phyloP scores from a whole-genome alignment of 352 stramenopile species.

The Peronospora farinosa region DNA sequence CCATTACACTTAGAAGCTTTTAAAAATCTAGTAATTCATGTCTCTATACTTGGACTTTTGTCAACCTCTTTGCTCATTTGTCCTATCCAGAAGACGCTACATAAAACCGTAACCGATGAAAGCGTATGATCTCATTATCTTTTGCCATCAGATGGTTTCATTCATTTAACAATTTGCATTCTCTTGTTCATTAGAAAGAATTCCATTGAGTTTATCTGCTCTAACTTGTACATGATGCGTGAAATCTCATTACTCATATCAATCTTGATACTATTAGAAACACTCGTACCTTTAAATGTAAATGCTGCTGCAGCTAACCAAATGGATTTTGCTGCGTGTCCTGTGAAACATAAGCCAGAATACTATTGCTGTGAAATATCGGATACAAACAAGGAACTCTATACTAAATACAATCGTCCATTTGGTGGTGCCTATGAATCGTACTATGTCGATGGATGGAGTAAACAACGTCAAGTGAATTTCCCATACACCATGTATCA shows the following conservation, averaged over 20 bases:
- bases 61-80: no score
- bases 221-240: no score
- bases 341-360: conserved; percentile 25
- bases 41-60: no score
- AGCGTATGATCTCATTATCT: no score
- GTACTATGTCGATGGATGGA: conserved; percentile 35
- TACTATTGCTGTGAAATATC: conserved; percentile 38
- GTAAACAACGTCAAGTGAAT: conserved; percentile 32
- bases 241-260: conserved; percentile 10
- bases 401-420: conserved; percentile 33
- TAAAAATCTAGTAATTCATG: no score
- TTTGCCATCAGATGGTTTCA: no score
- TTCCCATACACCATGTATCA: conserved; percentile 33
- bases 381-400: conserved; percentile 22
- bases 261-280: conserved; percentile 7
- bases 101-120: no score
- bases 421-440: conserved; percentile 25
- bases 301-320: conserved; percentile 16
- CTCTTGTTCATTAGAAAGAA: background rate
- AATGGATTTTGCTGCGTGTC: conserved; percentile 34
- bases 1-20: no score
- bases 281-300: conserved; percentile 7
- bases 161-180: background rate
- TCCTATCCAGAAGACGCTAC: no score
- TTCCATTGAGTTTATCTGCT: no score